A percentile compares a stretch with the other conserved stretches of the same genome.
phyloP scores from a whole-genome alignment of 2,329 filamentous ascomycete genomes.

The Pseudogymnoascus verrucosus region DNA sequence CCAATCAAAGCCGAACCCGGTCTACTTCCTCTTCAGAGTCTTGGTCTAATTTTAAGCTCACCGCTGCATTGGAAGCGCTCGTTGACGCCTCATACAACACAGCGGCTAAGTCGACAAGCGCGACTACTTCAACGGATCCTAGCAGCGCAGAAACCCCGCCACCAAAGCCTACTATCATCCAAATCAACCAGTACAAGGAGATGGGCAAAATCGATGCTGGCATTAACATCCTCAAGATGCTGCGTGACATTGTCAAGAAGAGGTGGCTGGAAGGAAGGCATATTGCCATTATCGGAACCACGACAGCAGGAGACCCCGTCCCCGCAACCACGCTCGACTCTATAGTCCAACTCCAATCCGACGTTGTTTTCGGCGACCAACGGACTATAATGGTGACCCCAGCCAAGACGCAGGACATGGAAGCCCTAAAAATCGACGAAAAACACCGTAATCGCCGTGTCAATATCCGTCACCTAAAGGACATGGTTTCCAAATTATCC shows the following conservation, averaged over 20 bases:
- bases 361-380: conserved; percentile 38
- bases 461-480: conserved; percentile 57
- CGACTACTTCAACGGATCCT: neutral
- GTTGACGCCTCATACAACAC: conserved; percentile 27
- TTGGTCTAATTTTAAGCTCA: conserved; percentile 56
- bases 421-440: conserved; percentile 39
- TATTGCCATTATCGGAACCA: conserved; percentile 74
- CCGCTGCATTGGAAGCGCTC: conserved; percentile 49
- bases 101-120: conserved; percentile 33
- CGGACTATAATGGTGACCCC: conserved; percentile 48
- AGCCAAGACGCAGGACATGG: conserved; percentile 30
- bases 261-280: conserved; percentile 63
- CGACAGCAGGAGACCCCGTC: conserved; percentile 47
- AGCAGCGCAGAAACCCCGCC: conserved; percentile 25
- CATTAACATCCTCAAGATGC: conserved; percentile 56
- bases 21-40: conserved; percentile 30
- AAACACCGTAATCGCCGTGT: conserved; percentile 43
- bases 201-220: conserved; percentile 64
- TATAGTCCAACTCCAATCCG: conserved; percentile 36
- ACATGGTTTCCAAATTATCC: conserved; percentile 42
- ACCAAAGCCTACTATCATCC: conserved; percentile 53
- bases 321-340: conserved; percentile 31
- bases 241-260: conserved; percentile 65
- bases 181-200: conserved; percentile 74
- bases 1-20: conserved; percentile 2